Evolutionary conservation across 2,329 filamentous ascomycete genomes (phyloP), one percentile per base, ranked within the genome.

Genomic region (Stemphylium vesicarium): DNA sequence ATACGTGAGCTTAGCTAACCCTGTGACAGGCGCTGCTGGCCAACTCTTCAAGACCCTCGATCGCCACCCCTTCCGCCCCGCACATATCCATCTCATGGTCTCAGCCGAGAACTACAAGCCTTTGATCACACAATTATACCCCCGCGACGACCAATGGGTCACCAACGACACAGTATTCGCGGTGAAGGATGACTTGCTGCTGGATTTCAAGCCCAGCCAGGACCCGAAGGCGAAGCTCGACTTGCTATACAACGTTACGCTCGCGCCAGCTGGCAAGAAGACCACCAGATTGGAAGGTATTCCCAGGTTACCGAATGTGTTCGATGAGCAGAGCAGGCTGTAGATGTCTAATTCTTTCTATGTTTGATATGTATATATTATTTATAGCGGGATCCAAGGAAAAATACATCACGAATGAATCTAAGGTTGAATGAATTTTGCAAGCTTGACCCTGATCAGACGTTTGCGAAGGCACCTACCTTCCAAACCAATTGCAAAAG

Each of bases 81-180:
- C 84, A 7, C 84, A 86, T 69, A 85, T 86, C 58, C 84, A 86
- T 72, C 69, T 85, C 29, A 85, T 84, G 72, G 73, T 78, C 50
- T 83, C 79, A 41, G 81, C 82, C 65, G 80, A 81, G 59, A 77
- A 81, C 64, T 85, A 84, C 76, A 82, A 81, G 74, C 81, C 81
- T 36, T 76, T 85, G 55, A 82, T 82, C 68, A 84, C 82, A 50
- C 82, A 85, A 74, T 78, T 85, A 66, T 86, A 84, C 74, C 83
- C 83, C 63, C 80, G 78, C 53, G 82, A 85, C 66, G 84, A 86
- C 76, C 82, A 80, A 15, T 83, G 82, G 70, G 78, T 85, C 33
- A 74, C 76, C 57, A 85, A 82, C 62, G 84, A 86, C 75, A 84
- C 84, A 42, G 84, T 86, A 50, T 86, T 85, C 63, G 84, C 84